Conservation (phyloP, 2,329 filamentous ascomycete species). For the Beauveria sp. region DNA sequence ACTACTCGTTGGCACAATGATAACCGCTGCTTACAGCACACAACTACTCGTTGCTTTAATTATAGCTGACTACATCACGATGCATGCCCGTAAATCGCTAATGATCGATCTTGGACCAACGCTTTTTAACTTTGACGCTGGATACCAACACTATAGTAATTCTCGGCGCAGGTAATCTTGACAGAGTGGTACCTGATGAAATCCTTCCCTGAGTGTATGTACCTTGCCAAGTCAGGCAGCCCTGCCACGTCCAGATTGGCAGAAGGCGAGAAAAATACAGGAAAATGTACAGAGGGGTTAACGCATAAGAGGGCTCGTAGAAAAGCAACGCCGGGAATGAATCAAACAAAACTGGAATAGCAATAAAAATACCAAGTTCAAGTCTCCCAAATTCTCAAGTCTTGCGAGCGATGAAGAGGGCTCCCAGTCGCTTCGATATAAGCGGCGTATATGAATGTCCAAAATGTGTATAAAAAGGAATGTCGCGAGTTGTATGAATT, state of each 20-base stretch:
- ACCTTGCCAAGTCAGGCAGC: neutral
- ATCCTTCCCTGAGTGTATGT: neutral
- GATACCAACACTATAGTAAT: neutral
- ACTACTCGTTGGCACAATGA: neutral
- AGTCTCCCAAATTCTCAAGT: slow-evolving; percentile 10
- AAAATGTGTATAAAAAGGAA: slow-evolving; percentile 9
- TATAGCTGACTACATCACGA: neutral
- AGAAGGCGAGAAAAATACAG: neutral
- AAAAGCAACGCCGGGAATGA: slow-evolving; percentile 13
- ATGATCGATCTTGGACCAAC: neutral
- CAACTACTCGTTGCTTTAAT: neutral
- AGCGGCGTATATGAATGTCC: slow-evolving; percentile 9
- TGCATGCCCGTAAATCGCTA: neutral
- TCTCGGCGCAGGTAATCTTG: neutral
- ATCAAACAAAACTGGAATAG: slow-evolving; percentile 14
- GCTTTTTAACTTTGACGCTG: neutral
- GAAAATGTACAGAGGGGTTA: neutral
- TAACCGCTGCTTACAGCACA: neutral
- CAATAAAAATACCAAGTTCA: slow-evolving; percentile 16
- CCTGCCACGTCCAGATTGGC: neutral
- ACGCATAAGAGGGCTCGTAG: neutral
- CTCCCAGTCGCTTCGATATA: slow-evolving; percentile 9
- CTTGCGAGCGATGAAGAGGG: slow-evolving; percentile 4
- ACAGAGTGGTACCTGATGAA: neutral
- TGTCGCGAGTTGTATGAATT: slow-evolving; percentile 4